A percentile compares a stretch with the other conserved stretches of the same genome.
phyloP scores from a whole-genome alignment of 2,329 filamentous ascomycete genomes.

The Aspergillus neoniger region DNA sequence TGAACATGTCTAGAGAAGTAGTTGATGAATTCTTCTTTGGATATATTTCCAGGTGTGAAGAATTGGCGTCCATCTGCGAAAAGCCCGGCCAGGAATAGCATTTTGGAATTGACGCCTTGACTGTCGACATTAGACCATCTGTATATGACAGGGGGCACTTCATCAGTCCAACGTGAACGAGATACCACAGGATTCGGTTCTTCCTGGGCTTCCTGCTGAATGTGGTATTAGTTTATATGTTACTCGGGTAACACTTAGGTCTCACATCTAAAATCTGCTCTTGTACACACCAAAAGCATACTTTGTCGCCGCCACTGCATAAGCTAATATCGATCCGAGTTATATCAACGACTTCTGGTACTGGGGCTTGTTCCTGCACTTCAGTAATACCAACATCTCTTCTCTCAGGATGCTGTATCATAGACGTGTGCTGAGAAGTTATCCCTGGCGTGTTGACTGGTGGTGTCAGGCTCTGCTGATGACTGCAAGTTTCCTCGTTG shows the following conservation, averaged over 20 bases:
- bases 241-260: no score
- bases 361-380: neutral
- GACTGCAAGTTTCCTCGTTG: conserved; percentile 11
- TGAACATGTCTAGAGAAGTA: conserved; percentile 30
- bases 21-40: conserved; percentile 19
- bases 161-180: neutral
- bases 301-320: neutral
- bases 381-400: neutral
- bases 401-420: neutral
- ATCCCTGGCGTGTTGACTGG: no score
- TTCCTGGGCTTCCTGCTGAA: neutral
- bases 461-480: neutral
- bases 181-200: neutral
- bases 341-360: neutral
- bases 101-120: conserved; percentile 32
- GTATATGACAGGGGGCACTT: conserved; percentile 34
- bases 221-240: neutral
- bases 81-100: conserved; percentile 27
- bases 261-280: neutral
- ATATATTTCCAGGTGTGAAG: conserved; percentile 20
- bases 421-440: neutral
- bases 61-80: conserved; percentile 20
- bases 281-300: neutral
- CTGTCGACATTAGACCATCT: conserved; percentile 36
- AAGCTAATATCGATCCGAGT: neutral